Evolutionary conservation across 2,329 filamentous ascomycete genomes (phyloP).

Genomic region (Phaeosphaeria sp.): DNA sequence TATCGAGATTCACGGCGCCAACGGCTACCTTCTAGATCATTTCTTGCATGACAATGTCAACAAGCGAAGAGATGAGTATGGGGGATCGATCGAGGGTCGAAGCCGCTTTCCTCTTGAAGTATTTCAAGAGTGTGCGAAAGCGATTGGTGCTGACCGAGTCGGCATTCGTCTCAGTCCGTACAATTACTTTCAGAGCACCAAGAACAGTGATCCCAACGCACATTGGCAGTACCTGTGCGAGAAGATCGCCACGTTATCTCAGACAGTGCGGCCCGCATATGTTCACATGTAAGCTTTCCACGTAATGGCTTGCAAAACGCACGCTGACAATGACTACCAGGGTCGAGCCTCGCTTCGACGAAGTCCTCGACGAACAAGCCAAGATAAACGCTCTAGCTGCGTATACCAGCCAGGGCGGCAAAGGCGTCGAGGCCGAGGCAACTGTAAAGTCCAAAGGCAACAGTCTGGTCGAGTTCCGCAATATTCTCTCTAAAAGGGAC

Average conservation of each 20-base stretch:
- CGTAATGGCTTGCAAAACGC: not conserved
- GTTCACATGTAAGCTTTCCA: constrained; percentile 43
- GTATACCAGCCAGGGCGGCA: constrained; percentile 33
- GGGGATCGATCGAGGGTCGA: constrained; percentile 59
- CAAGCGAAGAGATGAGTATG: constrained; percentile 58
- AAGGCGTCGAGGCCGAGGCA: constrained; percentile 42
- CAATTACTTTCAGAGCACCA: constrained; percentile 50
- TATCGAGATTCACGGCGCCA: constrained; percentile 51
- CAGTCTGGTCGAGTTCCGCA: constrained; percentile 46
- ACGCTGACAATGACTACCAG: constrained; percentile 11
- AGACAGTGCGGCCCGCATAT: constrained; percentile 36
- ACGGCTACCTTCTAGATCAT: constrained; percentile 60
- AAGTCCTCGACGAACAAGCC: constrained; percentile 44
- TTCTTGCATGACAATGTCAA: constrained; percentile 60
- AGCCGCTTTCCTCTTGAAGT: constrained; percentile 64
- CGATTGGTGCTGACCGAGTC: constrained; percentile 42
- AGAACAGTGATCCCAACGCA: constrained; percentile 53
- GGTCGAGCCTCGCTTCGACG: constrained; percentile 48
- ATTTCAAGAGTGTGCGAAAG: constrained; percentile 44
- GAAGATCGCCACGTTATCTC: constrained; percentile 44
- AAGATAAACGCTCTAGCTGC: constrained; percentile 49
- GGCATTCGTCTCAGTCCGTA: constrained; percentile 43
- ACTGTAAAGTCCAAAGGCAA: constrained; percentile 33
- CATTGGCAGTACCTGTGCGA: constrained; percentile 56
- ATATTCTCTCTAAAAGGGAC: constrained; percentile 55